Base-by-base conservation (phyloP, 345 rosid genomes). In the Noccaea bulbosa region DNA sequence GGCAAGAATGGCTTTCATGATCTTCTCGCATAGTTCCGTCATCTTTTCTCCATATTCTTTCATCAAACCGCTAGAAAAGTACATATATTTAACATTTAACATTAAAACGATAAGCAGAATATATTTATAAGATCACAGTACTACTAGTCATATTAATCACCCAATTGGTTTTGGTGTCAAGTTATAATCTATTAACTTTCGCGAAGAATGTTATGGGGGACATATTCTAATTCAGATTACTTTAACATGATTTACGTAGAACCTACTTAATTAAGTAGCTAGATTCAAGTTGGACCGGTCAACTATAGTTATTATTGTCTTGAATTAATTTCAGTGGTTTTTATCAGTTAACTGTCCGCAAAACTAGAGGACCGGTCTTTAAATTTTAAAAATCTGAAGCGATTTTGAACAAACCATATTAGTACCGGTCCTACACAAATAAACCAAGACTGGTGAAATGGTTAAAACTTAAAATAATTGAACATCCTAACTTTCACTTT, bases 11-110 rank as follows among this genome's bases (percentile, higher is more conserved):
- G 81, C 71, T 72, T 85, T 78, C 46, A 71, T 69, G 50, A 86
- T 81, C 67, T 63, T 86, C 80, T 83, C 82, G n/a, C 88, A 86
- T 38, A 91, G 32, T 57, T 80, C 81, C 52, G 73, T 71, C 94
- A 88, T 85, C 81, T 80, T 82, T 65, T 63, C 69, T 53, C 96
- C 94, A 50, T 84, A 91, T 73, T 87, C 87, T 76, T 81, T 80
- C 80, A 89, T 59, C 67, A 83, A 62, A 65, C 54, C 89, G 57
- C 93, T 87, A 17, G 37, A 47, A 39, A 27, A 11, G 30, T 27
- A 16, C 41, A n/a, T 2, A 12, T 43, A 4, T 12, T 37, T 37
- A 57, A 17, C 9, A 4, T 41, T 35, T 35, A 57, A 20, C 9
- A 57, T 37, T 37, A 38, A 45, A 56, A 35, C n/a, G 12, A 55